A percentile compares a stretch with the other conserved stretches of the same genome.
Evolutionary conservation across 257 asterid species (phyloP).

Genomic region (Striga asiatica): DNA sequence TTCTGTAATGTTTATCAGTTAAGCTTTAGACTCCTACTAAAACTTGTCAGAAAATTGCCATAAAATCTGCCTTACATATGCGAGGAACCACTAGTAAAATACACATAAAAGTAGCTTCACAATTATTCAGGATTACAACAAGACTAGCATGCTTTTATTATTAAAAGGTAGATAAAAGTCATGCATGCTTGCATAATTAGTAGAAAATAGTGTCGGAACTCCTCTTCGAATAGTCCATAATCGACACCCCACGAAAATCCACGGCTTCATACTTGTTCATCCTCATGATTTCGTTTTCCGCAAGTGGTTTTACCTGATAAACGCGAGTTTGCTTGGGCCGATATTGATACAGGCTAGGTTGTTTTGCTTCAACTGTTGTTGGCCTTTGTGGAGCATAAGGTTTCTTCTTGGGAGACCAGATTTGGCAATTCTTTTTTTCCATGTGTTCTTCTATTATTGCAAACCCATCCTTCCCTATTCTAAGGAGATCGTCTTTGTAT

Average conservation of each 20-base stretch:
- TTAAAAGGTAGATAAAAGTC: no score
- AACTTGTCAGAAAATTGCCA: no score
- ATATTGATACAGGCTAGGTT: conserved; percentile 14
- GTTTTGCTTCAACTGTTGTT: neutral
- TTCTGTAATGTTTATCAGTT: no score
- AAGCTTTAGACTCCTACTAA: no score
- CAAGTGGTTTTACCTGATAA: conserved; percentile 14
- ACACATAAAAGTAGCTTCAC: no score
- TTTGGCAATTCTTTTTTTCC: conserved; percentile 14
- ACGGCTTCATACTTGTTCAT: conserved; percentile 18
- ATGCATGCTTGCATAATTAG: no score
- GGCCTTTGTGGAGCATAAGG: neutral
- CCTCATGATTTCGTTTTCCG: conserved; percentile 13
- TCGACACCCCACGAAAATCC: conserved; percentile 6
- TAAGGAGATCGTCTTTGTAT: conserved; percentile 22
- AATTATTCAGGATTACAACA: no score
- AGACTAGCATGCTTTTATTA: no score
- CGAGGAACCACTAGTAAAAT: no score
- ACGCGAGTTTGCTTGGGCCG: conserved; percentile 21
- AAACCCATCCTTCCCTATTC: conserved; percentile 36
- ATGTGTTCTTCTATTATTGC: conserved; percentile 15
- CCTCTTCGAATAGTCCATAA: conserved; percentile 20
- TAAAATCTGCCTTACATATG: no score
- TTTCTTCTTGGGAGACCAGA: neutral
- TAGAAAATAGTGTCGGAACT: conserved; percentile 22